Conservation (phyloP, 306 rosid species). For the Gleditsia sinensis region DNA sequence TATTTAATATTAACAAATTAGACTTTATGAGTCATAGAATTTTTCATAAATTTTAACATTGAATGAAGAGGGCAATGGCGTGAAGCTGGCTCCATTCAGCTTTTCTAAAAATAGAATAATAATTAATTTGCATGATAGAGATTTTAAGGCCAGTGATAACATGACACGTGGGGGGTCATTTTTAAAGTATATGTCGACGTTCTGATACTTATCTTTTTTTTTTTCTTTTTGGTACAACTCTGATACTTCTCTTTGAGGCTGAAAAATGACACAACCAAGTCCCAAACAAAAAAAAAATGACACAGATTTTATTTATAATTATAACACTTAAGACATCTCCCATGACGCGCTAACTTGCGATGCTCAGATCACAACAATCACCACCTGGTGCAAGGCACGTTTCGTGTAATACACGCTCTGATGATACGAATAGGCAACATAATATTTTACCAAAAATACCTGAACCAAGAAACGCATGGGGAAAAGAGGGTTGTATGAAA, state of each 20-base stretch:
- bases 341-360: conserved; percentile 31
- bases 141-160: conserved; percentile 18
- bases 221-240: no score
- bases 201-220: conserved; percentile 33
- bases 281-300: no score
- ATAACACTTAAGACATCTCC: conserved; percentile 37
- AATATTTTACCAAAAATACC: conserved; percentile 11
- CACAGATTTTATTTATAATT: conserved; percentile 25
- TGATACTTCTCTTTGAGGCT: no score
- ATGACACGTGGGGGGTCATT: conserved; percentile 51
- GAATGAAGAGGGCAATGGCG: not conserved
- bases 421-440: not conserved
- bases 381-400: not conserved
- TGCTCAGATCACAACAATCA: not conserved
- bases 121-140: conserved; percentile 17
- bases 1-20: no score
- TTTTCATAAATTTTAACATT: no score
- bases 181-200: conserved; percentile 59
- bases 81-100: not conserved
- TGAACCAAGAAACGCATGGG: conserved; percentile 10
- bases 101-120: not conserved
- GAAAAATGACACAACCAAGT: no score
- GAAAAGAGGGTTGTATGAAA: conserved; percentile 51
- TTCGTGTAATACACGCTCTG: not conserved
- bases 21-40: no score